Conservation (phyloP, 306 rosid genomes). For the Astragalus membranaceus region DNA sequence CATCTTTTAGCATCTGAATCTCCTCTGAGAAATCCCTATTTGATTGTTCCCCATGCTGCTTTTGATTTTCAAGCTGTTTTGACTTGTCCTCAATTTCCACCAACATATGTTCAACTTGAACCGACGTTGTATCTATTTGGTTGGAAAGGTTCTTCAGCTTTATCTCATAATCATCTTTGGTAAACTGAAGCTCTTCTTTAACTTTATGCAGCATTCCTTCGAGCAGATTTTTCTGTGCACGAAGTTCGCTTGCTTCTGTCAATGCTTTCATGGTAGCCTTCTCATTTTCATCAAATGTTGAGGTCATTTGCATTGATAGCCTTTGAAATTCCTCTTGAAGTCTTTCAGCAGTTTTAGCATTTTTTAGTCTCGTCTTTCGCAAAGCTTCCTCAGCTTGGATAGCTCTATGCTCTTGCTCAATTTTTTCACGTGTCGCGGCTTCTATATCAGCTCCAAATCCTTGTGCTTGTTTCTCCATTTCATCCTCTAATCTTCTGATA, state of each 20-base stretch:
- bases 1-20: conserved; percentile 42
- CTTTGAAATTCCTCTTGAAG: conserved; percentile 83
- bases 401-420: conserved; percentile 90
- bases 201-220: conserved; percentile 52
- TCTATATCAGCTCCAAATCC: conserved; percentile 73
- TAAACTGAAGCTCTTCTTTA: conserved; percentile 51
- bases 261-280: conserved; percentile 71
- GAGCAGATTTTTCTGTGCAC: conserved; percentile 43
- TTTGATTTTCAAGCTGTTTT: conserved; percentile 50
- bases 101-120: conserved; percentile 43
- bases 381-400: conserved; percentile 80
- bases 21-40: conserved; percentile 46
- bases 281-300: conserved; percentile 82
- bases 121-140: conserved; percentile 41
- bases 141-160: conserved; percentile 46
- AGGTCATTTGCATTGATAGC: conserved; percentile 73
- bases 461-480: conserved; percentile 61
- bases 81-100: conserved; percentile 58
- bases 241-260: conserved; percentile 63
- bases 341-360: conserved; percentile 75
- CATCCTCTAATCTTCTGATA: conserved; percentile 60
- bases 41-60: conserved; percentile 42
- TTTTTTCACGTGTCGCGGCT: conserved; percentile 49
- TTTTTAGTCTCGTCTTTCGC: conserved; percentile 60
- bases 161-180: conserved; percentile 37